These are phyloP conservation scores for Purshia tridentata DNA, from an alignment of 306 rosid genomes.

Conservation along the genomic window DNA sequence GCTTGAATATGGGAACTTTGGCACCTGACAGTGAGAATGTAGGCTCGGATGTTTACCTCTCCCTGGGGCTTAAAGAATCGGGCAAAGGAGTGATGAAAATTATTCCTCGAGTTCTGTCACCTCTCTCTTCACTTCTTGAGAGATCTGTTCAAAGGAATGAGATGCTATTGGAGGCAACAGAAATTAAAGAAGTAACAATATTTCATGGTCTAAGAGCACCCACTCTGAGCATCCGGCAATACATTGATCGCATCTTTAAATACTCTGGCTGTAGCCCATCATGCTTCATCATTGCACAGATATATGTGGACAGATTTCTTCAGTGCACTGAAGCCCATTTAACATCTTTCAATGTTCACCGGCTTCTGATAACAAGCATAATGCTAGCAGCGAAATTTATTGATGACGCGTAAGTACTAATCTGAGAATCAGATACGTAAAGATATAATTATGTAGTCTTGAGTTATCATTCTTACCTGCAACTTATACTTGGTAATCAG, in stretches of 20 bases:
- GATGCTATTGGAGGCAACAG: conserved; percentile 46
- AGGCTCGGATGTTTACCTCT: conserved; percentile 52
- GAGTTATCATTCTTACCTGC: not conserved
- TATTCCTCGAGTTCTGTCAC: conserved; percentile 83
- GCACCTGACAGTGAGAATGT: conserved; percentile 47
- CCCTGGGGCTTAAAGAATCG: conserved; percentile 60
- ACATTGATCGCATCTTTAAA: conserved; percentile 84
- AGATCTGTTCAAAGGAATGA: conserved; percentile 71
- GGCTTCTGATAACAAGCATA: conserved; percentile 82
- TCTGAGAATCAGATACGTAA: conserved; percentile 7
- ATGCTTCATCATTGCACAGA: conserved; percentile 75
- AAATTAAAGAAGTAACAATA: conserved; percentile 53
- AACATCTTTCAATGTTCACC: conserved; percentile 84
- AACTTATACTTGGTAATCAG: not conserved
- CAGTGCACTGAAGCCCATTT: conserved; percentile 52
- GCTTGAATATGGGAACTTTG: conserved; percentile 68
- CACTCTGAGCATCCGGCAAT: conserved; percentile 61
- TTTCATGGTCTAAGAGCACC: conserved; percentile 91
- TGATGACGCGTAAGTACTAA: conserved; percentile 79
- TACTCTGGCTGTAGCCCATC: conserved; percentile 95
- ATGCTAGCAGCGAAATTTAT: conserved; percentile 93
- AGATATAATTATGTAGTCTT: not conserved
- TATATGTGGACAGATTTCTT: conserved; percentile 76
- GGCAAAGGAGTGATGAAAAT: conserved; percentile 53
- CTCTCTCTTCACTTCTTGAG: conserved; percentile 76